Conservation (phyloP, 2,329 filamentous ascomycete genomes). For the Exophiala xenobiotica region DNA sequence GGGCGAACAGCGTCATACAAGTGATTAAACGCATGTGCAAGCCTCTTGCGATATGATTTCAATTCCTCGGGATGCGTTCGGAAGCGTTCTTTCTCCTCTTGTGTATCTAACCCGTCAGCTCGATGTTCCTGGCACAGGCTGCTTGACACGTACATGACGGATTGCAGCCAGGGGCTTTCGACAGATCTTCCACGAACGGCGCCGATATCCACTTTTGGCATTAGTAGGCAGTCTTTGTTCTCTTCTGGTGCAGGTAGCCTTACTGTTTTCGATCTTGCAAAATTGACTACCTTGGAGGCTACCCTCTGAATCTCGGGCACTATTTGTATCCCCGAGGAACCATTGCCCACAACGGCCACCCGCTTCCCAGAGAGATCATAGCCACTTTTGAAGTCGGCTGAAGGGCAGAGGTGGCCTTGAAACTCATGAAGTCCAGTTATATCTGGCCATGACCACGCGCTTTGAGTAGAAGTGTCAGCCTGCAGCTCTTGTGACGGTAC, state of each 20-base stretch:
- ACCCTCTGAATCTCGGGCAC: slow-evolving; percentile 42
- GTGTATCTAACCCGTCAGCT: slow-evolving; percentile 18
- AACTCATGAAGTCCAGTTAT: slow-evolving; percentile 34
- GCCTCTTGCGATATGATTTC: slow-evolving; percentile 5
- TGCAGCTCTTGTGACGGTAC: slow-evolving; percentile 40
- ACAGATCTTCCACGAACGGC: slow-evolving; percentile 20
- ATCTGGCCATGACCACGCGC: slow-evolving; percentile 31
- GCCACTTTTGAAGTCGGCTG: slow-evolving; percentile 39
- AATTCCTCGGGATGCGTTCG: slow-evolving; percentile 20
- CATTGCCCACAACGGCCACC: slow-evolving; percentile 32
- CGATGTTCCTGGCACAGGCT: not conserved
- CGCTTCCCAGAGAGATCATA: slow-evolving; percentile 23
- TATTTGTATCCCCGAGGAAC: slow-evolving; percentile 31
- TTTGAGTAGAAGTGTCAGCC: too few species aligned
- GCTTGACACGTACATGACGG: slow-evolving; percentile 28
- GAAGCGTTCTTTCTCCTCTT: slow-evolving; percentile 28
- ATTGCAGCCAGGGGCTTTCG: slow-evolving; percentile 26
- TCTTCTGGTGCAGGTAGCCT: slow-evolving; percentile 1
- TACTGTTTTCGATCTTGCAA: slow-evolving; percentile 24
- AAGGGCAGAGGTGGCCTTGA: slow-evolving; percentile 41
- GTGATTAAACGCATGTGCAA: slow-evolving; percentile 7
- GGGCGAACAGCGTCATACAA: slow-evolving; percentile 14
- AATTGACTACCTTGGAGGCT: slow-evolving; percentile 32
- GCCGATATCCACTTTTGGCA: slow-evolving; percentile 31
- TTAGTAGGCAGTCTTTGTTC: not conserved